These are phyloP conservation scores for Pseudisothecium myosuroides DNA, from an alignment of 225 moss, liverwort and hornwort species.

Conservation along the genomic window DNA sequence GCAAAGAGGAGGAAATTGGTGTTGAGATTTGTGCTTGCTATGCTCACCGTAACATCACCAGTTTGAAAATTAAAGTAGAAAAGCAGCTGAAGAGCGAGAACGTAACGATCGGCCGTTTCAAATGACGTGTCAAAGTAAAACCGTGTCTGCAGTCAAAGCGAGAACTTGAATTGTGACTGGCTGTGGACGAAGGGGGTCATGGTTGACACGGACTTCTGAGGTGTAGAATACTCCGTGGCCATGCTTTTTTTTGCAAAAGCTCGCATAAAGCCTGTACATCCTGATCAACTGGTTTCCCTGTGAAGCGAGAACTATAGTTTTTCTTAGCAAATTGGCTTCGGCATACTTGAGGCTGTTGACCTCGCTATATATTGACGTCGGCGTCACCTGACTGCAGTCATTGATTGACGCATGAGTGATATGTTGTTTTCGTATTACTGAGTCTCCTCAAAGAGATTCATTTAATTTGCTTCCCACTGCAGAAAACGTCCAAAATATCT, in stretches of 20 bases:
- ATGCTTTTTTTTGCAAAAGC: neutral
- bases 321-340: neutral
- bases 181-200: neutral
- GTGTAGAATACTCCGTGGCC: neutral
- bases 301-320: neutral
- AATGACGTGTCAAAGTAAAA: neutral
- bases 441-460: neutral
- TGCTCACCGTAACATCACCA: neutral
- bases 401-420: neutral
- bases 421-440: neutral
- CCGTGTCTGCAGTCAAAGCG: neutral
- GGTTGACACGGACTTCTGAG: neutral
- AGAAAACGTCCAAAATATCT: neutral
- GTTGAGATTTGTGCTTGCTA: neutral
- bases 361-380: neutral
- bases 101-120: neutral
- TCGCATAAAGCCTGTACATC: neutral
- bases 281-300: neutral
- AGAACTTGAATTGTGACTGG: neutral
- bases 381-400: neutral
- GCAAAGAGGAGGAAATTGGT: neutral
- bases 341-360: neutral
- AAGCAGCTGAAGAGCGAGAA: neutral
- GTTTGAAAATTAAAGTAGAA: neutral
- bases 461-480: neutral